These are phyloP conservation scores for Apostasia ramifera DNA, from an alignment of 106 monocot species.

Conservation along the genomic window DNA sequence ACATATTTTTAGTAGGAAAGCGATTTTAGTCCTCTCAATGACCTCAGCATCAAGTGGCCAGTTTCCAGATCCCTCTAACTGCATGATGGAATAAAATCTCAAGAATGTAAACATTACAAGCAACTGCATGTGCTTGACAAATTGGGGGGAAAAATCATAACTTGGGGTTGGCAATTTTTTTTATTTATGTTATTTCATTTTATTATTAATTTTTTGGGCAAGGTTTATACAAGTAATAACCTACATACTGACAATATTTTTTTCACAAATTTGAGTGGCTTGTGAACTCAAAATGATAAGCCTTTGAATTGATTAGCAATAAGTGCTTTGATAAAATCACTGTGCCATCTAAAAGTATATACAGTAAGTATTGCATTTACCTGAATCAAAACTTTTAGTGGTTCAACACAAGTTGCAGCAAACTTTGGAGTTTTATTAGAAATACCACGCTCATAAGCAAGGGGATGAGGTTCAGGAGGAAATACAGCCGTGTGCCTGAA, in stretches of 20 bases:
- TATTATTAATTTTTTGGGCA: too few relatives aligned
- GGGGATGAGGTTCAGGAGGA: constrained; percentile 85
- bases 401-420: constrained; percentile 52
- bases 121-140: background rate
- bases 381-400: constrained; percentile 92
- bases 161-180: too few relatives aligned
- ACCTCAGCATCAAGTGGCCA: constrained; percentile 82
- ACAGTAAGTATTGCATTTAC: constrained; percentile 14
- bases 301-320: background rate
- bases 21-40: constrained; percentile 86
- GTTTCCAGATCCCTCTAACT: constrained; percentile 92
- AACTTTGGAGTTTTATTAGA: constrained; percentile 27
- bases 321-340: constrained; percentile 2
- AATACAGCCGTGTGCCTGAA: constrained; percentile 76
- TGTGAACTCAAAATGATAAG: background rate
- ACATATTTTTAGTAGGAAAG: constrained; percentile 91
- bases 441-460: constrained; percentile 53
- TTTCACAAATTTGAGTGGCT: background rate
- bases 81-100: constrained; percentile 8
- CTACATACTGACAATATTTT: too few relatives aligned
- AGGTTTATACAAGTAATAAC: too few relatives aligned
- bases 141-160: background rate
- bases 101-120: constrained; percentile 1
- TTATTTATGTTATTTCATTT: too few relatives aligned
- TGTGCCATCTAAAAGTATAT: background rate